Percentiles rank a stretch among this genome's conserved stretches.
Conservation (phyloP, 225 moss, liverwort and hornwort species). For the Bryoerythrophyllum caledonicum region DNA sequence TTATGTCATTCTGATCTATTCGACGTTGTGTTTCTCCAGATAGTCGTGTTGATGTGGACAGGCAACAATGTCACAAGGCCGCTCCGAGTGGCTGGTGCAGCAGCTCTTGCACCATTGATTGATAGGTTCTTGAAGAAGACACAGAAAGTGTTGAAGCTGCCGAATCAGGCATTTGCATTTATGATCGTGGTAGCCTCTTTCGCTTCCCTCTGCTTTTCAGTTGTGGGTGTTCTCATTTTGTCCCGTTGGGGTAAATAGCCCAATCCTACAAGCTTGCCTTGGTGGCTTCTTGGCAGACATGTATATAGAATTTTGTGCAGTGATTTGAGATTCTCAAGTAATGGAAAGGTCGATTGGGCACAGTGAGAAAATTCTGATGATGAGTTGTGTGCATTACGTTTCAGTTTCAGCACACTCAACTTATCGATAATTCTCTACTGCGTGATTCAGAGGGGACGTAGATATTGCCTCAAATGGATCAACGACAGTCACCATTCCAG, state of each 20-base stretch:
- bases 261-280: not conserved
- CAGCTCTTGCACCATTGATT: slow-evolving; percentile 84
- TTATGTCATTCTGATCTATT: slow-evolving; percentile 23
- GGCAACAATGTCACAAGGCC: slow-evolving; percentile 98
- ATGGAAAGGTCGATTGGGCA: not conserved
- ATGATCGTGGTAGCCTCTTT: slow-evolving; percentile 95
- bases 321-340: slow-evolving; percentile 19
- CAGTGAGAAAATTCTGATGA: not conserved
- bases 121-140: slow-evolving; percentile 88
- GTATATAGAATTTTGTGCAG: slow-evolving; percentile 35
- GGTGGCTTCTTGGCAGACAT: slow-evolving; percentile 16
- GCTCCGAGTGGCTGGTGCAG: slow-evolving; percentile 92
- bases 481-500: not conserved
- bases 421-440: not conserved
- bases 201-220: slow-evolving; percentile 83
- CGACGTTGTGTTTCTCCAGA: slow-evolving; percentile 36
- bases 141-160: slow-evolving; percentile 79
- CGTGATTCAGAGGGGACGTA: not conserved
- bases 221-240: slow-evolving; percentile 79
- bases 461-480: not conserved
- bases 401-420: not conserved
- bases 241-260: slow-evolving; percentile 75
- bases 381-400: not conserved
- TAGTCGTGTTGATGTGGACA: slow-evolving; percentile 97
- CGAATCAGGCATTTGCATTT: slow-evolving; percentile 91